A percentile compares a stretch with the other conserved stretches of the same genome.
Evolutionary conservation across 371 early-diverging fungal species (phyloP).

Genomic region (Sporodiniella umbellata): DNA sequence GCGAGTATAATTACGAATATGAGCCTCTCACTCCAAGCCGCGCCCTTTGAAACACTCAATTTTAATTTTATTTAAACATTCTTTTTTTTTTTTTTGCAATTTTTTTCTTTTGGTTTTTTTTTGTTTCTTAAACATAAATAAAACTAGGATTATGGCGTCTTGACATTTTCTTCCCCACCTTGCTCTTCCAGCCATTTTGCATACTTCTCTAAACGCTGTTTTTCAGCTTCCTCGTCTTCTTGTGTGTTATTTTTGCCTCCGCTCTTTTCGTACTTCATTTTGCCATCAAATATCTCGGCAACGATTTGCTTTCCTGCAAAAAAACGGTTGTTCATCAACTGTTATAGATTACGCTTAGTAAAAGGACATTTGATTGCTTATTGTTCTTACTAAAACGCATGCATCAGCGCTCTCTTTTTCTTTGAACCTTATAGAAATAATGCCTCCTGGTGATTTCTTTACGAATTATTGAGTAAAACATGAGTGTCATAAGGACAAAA

Average conservation of each 20-base stretch:
- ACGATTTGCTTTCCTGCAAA: constrained; percentile 83
- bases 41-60: too few species aligned
- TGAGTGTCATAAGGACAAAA: too few species aligned
- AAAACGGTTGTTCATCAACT: constrained; percentile 89
- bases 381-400: constrained; percentile 66
- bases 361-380: not conserved
- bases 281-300: constrained; percentile 84
- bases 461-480: not conserved
- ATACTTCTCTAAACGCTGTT: constrained; percentile 71
- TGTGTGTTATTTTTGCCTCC: constrained; percentile 45
- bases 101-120: too few species aligned
- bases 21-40: too few species aligned
- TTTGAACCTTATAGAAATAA: constrained; percentile 86
- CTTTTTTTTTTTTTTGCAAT: too few species aligned
- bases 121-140: not conserved
- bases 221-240: constrained; percentile 69
- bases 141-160: constrained; percentile 15
- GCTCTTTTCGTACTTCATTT: constrained; percentile 57
- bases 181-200: constrained; percentile 77
- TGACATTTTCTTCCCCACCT: constrained; percentile 20
- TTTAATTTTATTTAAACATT: too few species aligned
- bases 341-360: not conserved
- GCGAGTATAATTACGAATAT: not conserved
- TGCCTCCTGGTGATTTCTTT: constrained; percentile 84
- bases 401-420: constrained; percentile 75